Base-by-base conservation (phyloP, 768 basidiomycete genomes). In the Tricholoma flavovirens region DNA sequence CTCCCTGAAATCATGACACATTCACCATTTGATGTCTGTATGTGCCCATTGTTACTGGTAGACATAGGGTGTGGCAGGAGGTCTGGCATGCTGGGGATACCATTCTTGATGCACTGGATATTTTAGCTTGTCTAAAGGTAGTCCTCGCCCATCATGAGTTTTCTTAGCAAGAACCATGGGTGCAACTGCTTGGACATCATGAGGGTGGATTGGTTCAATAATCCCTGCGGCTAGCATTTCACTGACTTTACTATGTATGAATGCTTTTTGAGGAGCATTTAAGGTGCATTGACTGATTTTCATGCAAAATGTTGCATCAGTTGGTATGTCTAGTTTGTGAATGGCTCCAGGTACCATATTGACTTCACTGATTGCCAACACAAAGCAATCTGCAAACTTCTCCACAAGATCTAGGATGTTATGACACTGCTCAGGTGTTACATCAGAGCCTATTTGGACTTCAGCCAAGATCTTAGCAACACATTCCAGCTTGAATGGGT, bases 81-180 rank as follows among this genome's bases (percentile, higher is more conserved):
- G 17, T 69, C 59, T 26, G 59, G 64, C 9, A 15, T 10, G 1
- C 53, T 54, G 48, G 53, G 54, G 2, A 71, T 15, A 0, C 70
- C 70, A 5, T 60, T 53, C 4, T 48, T 59, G 2, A 64, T 43
- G 55, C 73, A 75, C 46, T 74, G 48, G 12, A 19, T 68, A 65
- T n/a, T 67, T 53, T 0, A 77, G 66, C 38, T 75, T 71, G 0
- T 71, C 68, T 0, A 71, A 45, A 0, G 67, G 59, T 0, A 76
- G 51, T 0, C 72, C 70, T 0, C 51, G 60, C 0, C 61, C 58
- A 1, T 69, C 61, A 22, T 73, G 69, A 3, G 65, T 69, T 45
- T 78, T 77, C 51, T 71, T 64, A 0, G 72, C 71, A 0, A 80
- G 62, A 0, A 62, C 70, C 0, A 66, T 73, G 3, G 63, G 68